These are phyloP conservation scores for Yamadazyma olivae DNA, from an alignment of 805 yeast species.

Conservation along the genomic window DNA sequence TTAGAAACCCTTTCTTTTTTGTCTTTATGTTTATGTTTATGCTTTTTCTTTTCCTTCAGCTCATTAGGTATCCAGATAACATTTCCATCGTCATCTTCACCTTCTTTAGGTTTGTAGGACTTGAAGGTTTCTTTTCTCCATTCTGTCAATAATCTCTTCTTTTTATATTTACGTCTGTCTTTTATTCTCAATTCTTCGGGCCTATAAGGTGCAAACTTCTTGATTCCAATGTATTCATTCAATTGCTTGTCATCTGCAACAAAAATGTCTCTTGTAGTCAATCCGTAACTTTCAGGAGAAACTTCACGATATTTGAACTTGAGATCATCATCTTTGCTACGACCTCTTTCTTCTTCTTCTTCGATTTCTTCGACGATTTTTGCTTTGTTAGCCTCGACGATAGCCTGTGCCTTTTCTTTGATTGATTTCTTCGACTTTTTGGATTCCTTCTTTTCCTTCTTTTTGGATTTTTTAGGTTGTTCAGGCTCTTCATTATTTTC, in stretches of 20 bases:
- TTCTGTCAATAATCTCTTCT: conserved; percentile 76
- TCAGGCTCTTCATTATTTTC: conserved; percentile 24
- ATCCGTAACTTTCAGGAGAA: conserved; percentile 90
- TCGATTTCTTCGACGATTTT: conserved; percentile 68
- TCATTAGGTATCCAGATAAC: conserved; percentile 35
- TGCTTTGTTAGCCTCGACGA: conserved; percentile 71
- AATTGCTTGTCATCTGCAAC: conserved; percentile 85
- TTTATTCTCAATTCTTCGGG: conserved; percentile 65
- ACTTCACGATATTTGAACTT: conserved; percentile 88
- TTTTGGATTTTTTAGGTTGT: conserved; percentile 52
- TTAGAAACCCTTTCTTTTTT: not conserved
- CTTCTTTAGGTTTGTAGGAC: conserved; percentile 40
- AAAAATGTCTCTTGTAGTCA: conserved; percentile 80
- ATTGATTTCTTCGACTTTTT: conserved; percentile 63
- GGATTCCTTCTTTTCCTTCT: conserved; percentile 52
- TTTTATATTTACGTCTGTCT: conserved; percentile 82
- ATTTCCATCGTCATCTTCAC: conserved; percentile 34
- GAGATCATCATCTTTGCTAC: conserved; percentile 41
- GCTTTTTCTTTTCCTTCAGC: conserved; percentile 8
- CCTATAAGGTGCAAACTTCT: conserved; percentile 92
- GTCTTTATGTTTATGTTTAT: not conserved
- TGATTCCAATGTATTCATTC: conserved; percentile 82
- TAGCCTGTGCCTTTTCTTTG: conserved; percentile 66
- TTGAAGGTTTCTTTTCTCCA: conserved; percentile 88
- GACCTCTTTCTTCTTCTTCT: conserved; percentile 61